phyloP scores from a whole-genome alignment of 495 filamentous ascomycete genomes.

The Hypoxylon cercidicola region DNA sequence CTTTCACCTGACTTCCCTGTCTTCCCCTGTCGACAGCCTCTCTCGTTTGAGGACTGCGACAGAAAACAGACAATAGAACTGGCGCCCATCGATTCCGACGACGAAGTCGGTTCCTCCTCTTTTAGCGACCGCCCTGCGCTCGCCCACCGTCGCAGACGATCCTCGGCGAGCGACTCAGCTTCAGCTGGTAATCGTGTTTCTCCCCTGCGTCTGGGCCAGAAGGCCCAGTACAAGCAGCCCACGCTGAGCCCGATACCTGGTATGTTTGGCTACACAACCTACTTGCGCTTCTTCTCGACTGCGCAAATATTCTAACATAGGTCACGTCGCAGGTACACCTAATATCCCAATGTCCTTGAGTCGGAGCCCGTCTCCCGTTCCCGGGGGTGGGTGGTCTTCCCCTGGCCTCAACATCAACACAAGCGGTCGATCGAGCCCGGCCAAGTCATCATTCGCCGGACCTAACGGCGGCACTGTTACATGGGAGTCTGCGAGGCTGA shows the following conservation, averaged over 20 bases:
- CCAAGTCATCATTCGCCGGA: slow-evolving; percentile 54
- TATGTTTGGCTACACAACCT: slow-evolving; percentile 43
- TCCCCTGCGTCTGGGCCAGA: slow-evolving; percentile 49
- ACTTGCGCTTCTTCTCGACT: slow-evolving; percentile 14
- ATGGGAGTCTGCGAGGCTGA: slow-evolving; percentile 86
- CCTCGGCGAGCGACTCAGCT: slow-evolving; percentile 48
- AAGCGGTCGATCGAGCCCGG: slow-evolving; percentile 76
- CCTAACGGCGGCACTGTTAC: slow-evolving; percentile 69
- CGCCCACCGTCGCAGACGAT: slow-evolving; percentile 56
- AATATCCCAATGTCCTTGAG: slow-evolving; percentile 78
- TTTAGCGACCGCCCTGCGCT: slow-evolving; percentile 53
- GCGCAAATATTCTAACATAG: slow-evolving; percentile 22
- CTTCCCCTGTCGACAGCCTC: slow-evolving; percentile 37
- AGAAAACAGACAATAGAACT: slow-evolving; percentile 43
- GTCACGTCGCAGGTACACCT: slow-evolving; percentile 53
- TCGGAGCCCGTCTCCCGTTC: slow-evolving; percentile 82
- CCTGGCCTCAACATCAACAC: slow-evolving; percentile 75
- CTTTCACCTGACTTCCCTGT: slow-evolving; percentile 18
- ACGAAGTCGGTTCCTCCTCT: slow-evolving; percentile 54
- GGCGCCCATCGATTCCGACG: slow-evolving; percentile 50
- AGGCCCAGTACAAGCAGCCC: slow-evolving; percentile 51
- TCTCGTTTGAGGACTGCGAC: slow-evolving; percentile 33
- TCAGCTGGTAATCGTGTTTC: slow-evolving; percentile 43
- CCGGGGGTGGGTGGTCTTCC: slow-evolving; percentile 86
- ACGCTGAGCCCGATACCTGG: slow-evolving; percentile 55